These are phyloP conservation scores for Podaxis sp. DNA, from an alignment of 768 basidiomycete species.

Conservation along the genomic window DNA sequence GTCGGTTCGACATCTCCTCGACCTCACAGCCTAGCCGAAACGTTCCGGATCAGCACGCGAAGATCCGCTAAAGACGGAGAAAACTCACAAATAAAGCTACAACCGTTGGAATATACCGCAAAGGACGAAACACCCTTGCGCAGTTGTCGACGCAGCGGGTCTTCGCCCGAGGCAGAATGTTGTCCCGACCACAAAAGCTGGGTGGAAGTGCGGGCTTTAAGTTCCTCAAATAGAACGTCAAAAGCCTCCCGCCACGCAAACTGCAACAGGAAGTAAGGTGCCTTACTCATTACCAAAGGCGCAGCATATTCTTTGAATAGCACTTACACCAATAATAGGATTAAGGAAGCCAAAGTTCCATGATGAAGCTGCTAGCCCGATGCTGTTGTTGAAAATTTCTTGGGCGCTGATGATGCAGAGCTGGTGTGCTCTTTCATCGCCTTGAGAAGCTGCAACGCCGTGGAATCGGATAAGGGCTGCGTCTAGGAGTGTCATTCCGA, in stretches of 20 bases:
- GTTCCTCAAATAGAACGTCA: slow-evolving; percentile 4
- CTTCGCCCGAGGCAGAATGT: not conserved
- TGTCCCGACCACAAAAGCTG: not conserved
- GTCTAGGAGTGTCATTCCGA: slow-evolving; percentile 1
- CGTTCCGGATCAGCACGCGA: not conserved
- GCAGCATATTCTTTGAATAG: not conserved
- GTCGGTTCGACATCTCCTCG: not conserved
- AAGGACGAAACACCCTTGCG: slow-evolving; percentile 6
- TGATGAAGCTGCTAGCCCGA: not conserved
- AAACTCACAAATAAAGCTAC: not conserved
- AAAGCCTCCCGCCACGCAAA: slow-evolving; percentile 11
- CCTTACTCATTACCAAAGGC: not conserved
- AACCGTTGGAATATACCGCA: not conserved
- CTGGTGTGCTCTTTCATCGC: slow-evolving; percentile 2
- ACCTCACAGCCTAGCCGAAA: not conserved
- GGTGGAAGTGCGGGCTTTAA: not conserved
- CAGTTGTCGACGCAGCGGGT: slow-evolving; percentile 1
- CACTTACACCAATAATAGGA: slow-evolving; percentile 5
- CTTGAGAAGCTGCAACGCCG: not conserved
- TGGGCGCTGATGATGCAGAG: slow-evolving; percentile 2
- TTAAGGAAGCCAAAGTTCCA: slow-evolving; percentile 10
- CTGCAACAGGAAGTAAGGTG: not conserved
- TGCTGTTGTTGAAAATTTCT: slow-evolving; percentile 4
- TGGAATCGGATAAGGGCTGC: slow-evolving; percentile 7
- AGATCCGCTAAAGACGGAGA: not conserved